Percentiles rank a stretch among this genome's conserved stretches.
Evolutionary conservation across 306 rosid genomes (phyloP).

Genomic region (Mimosa bimucronata): DNA sequence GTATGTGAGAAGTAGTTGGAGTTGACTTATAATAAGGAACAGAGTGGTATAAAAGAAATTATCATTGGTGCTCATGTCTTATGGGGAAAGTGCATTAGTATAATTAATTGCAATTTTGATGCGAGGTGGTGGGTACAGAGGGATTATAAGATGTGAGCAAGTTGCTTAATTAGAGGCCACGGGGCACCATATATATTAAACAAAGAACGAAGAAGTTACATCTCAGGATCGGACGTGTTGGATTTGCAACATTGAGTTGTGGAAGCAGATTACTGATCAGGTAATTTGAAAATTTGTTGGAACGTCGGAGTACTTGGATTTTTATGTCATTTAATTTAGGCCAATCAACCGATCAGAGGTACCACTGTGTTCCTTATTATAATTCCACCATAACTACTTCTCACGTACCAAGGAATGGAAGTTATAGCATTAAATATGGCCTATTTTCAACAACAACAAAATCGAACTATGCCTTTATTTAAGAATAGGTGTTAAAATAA

Average conservation of each 20-base stretch:
- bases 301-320: neutral
- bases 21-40: too few relatives aligned
- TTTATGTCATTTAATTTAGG: neutral
- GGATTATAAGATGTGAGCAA: neutral
- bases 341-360: neutral
- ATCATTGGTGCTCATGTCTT: neutral
- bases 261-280: neutral
- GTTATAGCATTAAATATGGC: too few relatives aligned
- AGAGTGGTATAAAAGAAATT: too few relatives aligned
- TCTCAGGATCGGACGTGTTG: neutral
- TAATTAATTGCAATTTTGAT: neutral
- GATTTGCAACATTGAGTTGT: neutral
- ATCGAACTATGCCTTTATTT: too few relatives aligned
- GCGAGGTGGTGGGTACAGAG: neutral
- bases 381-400: too few relatives aligned
- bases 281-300: neutral
- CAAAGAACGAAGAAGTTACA: neutral
- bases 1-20: too few relatives aligned
- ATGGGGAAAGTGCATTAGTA: neutral
- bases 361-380: too few relatives aligned
- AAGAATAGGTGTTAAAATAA: too few relatives aligned
- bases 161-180: neutral
- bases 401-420: too few relatives aligned
- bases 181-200: neutral
- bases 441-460: too few relatives aligned